phyloP scores from a whole-genome alignment of 148 eudicot species.

The Bassia scoparia region DNA sequence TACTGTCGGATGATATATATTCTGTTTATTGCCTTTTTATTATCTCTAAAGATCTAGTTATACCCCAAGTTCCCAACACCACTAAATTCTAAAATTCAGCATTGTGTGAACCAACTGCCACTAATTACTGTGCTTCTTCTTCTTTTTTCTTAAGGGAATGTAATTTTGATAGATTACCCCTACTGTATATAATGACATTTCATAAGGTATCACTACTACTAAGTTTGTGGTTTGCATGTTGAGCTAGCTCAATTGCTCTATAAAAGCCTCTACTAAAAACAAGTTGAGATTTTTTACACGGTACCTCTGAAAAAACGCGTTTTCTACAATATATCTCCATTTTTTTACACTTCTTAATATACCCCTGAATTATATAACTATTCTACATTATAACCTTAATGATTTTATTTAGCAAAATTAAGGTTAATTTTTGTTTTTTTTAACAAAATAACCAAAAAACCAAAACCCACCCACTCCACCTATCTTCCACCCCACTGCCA shows the following conservation, averaged over 20 bases:
- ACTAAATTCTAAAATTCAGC: constrained; percentile 1
- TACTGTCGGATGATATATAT: constrained; percentile 11
- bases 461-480: too few relatives aligned
- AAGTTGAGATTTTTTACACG: neutral
- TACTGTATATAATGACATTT: neutral
- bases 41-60: neutral
- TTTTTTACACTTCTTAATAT: too few relatives aligned
- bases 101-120: neutral
- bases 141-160: neutral
- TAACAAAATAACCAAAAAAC: too few relatives aligned
- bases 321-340: too few relatives aligned
- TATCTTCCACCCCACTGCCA: too few relatives aligned
- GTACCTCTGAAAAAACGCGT: too few relatives aligned
- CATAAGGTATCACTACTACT: constrained; percentile 3
- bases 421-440: too few relatives aligned
- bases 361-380: too few relatives aligned
- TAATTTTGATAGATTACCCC: neutral
- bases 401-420: too few relatives aligned
- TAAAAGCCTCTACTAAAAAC: too few relatives aligned
- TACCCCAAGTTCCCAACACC: neutral
- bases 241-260: neutral
- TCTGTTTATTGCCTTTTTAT: neutral
- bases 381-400: too few relatives aligned
- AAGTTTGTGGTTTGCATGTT: neutral
- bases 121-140: neutral